phyloP scores from a whole-genome alignment of 352 stramenopile species.

The Pythium apleroticum region DNA sequence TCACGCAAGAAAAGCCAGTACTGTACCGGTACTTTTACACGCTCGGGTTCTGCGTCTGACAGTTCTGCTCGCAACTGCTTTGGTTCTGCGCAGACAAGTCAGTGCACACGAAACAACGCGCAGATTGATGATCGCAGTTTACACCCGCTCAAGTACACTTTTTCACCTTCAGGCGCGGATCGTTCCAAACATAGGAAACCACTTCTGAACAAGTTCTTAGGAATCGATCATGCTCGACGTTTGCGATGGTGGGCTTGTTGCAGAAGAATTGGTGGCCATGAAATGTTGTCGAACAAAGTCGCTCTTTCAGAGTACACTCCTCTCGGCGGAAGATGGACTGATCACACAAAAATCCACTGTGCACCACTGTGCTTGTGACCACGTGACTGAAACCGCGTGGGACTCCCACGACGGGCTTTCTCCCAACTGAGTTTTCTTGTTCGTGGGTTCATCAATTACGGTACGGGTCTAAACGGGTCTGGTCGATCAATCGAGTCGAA shows the following conservation, averaged over 20 bases:
- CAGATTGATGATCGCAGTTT: background rate
- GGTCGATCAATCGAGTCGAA: no score
- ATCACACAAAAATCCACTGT: background rate
- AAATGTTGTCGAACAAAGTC: background rate
- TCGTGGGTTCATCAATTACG: background rate
- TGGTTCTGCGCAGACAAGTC: conserved; percentile 7
- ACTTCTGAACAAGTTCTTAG: no score
- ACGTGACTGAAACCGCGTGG: background rate
- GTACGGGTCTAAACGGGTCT: background rate
- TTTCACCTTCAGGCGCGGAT: background rate
- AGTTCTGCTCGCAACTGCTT: background rate
- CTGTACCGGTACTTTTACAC: no score
- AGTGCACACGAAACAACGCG: conserved; percentile 16
- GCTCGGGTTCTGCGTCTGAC: background rate
- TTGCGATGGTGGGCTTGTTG: no score
- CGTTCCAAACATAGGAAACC: no score
- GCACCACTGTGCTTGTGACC: background rate
- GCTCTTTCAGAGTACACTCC: no score
- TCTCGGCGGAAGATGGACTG: background rate
- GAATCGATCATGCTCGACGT: no score
- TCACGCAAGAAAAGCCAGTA: conserved; percentile 1
- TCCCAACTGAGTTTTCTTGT: background rate
- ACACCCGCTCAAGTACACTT: background rate
- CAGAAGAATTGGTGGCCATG: background rate
- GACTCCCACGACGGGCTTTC: background rate